A percentile compares a stretch with the other conserved stretches of the same genome.
Conservation (phyloP, 148 eudicot species). For the Vaccinium darrowii region DNA sequence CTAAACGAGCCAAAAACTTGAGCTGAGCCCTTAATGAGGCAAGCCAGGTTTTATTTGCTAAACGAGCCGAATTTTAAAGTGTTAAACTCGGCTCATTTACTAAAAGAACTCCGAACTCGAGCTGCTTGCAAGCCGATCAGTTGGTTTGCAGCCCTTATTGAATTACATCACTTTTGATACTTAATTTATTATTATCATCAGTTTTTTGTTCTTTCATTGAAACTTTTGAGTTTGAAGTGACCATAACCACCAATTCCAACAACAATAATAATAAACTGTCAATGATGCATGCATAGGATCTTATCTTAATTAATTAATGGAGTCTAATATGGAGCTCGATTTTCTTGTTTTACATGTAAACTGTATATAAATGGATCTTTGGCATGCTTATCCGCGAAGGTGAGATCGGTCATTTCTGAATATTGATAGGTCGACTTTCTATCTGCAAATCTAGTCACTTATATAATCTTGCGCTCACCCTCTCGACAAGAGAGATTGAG, state of each 20-base stretch:
- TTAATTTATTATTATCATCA: too few relatives aligned
- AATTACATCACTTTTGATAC: too few relatives aligned
- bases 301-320: background rate
- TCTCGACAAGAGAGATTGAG: too few relatives aligned
- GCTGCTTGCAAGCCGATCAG: too few relatives aligned
- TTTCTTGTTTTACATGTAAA: background rate
- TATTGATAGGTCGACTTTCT: background rate
- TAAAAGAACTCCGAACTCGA: too few relatives aligned
- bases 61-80: too few relatives aligned
- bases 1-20: too few relatives aligned
- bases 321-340: background rate
- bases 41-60: too few relatives aligned
- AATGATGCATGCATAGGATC: background rate
- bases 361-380: background rate
- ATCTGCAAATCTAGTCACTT: background rate
- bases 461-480: background rate
- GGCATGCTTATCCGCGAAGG: background rate
- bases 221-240: background rate
- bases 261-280: background rate
- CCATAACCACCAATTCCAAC: background rate
- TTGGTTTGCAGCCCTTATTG: too few relatives aligned
- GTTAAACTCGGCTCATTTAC: too few relatives aligned
- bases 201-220: background rate
- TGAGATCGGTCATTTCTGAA: background rate
- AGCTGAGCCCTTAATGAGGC: too few relatives aligned